Evolutionary conservation across 208 protist species (phyloP), one percentile per base, ranked within the genome.

Genomic region (Zelonia costaricensis): DNA sequence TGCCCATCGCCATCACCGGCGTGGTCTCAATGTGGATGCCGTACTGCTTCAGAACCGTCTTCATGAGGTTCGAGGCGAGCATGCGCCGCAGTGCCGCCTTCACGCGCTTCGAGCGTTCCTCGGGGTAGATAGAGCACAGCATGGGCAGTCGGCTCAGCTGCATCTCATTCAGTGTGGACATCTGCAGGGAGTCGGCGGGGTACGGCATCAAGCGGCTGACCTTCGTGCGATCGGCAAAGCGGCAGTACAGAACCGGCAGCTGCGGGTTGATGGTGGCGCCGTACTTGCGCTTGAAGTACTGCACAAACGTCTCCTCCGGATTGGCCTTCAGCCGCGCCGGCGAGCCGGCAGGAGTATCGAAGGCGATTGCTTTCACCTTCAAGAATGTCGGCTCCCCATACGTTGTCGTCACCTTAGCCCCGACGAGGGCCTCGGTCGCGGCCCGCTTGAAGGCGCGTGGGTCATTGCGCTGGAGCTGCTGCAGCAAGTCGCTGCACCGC

Each of bases 71-170:
- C 27, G 58, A 62, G 1, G 4, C 16, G 4, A 55, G 9, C 45
- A 88, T 53, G 33, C 74, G 69, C 10, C 28, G 1, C 15, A 84
- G 30, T 15, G 49, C 58, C 6, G 39, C 46, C 15, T 56, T 44
- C 16, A 88, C 40, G 9, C 46, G 53, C 43, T 59, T 49, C 33
- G 58, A 49, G 20, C 82, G 69, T 20, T 84, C 78, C 23, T 77
- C 33, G 1, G 78, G 74, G 62, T 69, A 88, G 23, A 88, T 62
- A 65, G 78, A 84, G 65, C 78, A 88, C 12, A 88, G 23, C 22
- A 63, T 31, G 15, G 82, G 74, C 15, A 88, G 71, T 48, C 46
- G 23, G n/a, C 53, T 36, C 64, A 47, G 55, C 56, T 85, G 74
- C n/a, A 52, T 15, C 20, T 70, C 49, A 13, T 48, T 51, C 31